phyloP scores from a whole-genome alignment of 129 eudicot genomes.

The Escallonia rubra region DNA sequence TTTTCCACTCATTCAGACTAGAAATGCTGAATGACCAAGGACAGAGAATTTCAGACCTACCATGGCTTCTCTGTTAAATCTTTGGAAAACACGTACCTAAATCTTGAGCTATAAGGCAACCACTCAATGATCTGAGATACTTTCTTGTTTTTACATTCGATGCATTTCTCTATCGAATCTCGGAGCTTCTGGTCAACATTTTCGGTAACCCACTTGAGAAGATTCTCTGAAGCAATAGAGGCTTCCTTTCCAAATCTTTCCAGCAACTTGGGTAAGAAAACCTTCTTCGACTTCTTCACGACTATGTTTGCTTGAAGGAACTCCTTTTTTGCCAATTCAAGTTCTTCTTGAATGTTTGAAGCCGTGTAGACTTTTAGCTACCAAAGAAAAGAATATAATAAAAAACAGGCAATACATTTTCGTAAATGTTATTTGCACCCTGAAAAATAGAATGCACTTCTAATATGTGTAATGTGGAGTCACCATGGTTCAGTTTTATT shows the following conservation, averaged over 20 bases:
- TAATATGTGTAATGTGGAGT: too few relatives aligned
- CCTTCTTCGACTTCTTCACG: constrained; percentile 69
- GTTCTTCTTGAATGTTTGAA: constrained; percentile 55
- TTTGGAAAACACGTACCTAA: constrained; percentile 50
- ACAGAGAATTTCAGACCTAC: constrained; percentile 36
- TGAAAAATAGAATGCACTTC: too few relatives aligned
- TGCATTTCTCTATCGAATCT: constrained; percentile 53
- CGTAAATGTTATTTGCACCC: not conserved
- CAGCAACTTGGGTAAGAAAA: constrained; percentile 58
- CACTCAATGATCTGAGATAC: constrained; percentile 57
- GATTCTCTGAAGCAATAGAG: constrained; percentile 48
- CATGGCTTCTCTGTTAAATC: constrained; percentile 60
- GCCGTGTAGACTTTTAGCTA: constrained; percentile 79
- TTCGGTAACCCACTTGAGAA: constrained; percentile 54
- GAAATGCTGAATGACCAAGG: not conserved
- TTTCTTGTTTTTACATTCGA: constrained; percentile 34
- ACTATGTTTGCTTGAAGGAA: constrained; percentile 70
- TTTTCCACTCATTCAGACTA: too few relatives aligned
- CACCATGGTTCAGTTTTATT: too few relatives aligned
- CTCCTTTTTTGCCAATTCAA: constrained; percentile 60
- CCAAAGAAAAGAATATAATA: constrained; percentile 1
- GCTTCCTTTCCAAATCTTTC: constrained; percentile 73
- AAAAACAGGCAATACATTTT: not conserved
- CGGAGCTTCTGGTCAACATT: constrained; percentile 59
- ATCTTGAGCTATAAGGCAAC: constrained; percentile 70